These are phyloP conservation scores for Helianthus tuberosus DNA, from an alignment of 129 eudicot species.

Conservation along the genomic window DNA sequence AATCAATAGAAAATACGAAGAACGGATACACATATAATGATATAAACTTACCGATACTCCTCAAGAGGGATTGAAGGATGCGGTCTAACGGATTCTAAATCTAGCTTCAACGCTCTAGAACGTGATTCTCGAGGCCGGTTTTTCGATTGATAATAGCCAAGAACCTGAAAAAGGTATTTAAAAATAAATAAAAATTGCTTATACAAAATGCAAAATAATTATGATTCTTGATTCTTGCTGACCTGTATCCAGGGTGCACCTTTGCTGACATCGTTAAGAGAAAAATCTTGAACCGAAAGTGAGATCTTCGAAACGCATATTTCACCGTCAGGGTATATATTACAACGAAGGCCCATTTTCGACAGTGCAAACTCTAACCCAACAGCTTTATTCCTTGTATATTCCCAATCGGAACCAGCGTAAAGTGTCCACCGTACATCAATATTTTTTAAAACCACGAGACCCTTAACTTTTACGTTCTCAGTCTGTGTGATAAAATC, in stretches of 20 bases:
- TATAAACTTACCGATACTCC: slow-evolving; percentile 69
- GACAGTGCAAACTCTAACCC: slow-evolving; percentile 66
- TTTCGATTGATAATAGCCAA: slow-evolving; percentile 83
- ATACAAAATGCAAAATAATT: background rate
- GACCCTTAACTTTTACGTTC: slow-evolving; percentile 57
- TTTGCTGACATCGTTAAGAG: slow-evolving; percentile 68
- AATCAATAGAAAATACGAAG: background rate
- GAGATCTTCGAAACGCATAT: slow-evolving; percentile 56
- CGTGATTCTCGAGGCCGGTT: slow-evolving; percentile 67
- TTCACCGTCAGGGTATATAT: slow-evolving; percentile 67
- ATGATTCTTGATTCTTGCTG: background rate
- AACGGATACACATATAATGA: background rate
- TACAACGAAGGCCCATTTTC: slow-evolving; percentile 52
- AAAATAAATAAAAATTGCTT: slow-evolving; percentile 9
- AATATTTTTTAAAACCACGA: slow-evolving; percentile 62
- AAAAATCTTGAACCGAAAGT: slow-evolving; percentile 63
- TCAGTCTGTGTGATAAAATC: slow-evolving; percentile 27
- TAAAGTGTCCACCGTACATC: slow-evolving; percentile 73
- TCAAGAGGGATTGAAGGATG: slow-evolving; percentile 87
- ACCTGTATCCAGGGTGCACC: slow-evolving; percentile 95
- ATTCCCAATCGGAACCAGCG: slow-evolving; percentile 83
- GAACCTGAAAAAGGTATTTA: slow-evolving; percentile 43
- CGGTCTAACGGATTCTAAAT: slow-evolving; percentile 86
- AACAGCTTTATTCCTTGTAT: slow-evolving; percentile 53
- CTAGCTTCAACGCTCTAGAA: slow-evolving; percentile 79